Evolutionary conservation across 2,329 filamentous ascomycete species (phyloP).

Genomic region (Cryoendolithus antarcticus): DNA sequence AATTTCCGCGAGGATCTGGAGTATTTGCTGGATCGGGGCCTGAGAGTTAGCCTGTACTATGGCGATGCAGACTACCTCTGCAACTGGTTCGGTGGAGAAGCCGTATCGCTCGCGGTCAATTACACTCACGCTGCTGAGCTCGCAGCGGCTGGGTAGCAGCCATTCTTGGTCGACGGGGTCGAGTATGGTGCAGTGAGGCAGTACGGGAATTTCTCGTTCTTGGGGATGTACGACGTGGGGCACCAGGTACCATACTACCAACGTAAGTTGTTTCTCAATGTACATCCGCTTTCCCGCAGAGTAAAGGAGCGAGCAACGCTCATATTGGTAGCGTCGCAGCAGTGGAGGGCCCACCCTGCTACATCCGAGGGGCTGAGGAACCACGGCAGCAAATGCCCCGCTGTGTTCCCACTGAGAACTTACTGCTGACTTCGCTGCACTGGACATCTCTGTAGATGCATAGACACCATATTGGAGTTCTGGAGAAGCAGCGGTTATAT

Average conservation of each 20-base stretch:
- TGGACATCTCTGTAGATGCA: too few relatives aligned
- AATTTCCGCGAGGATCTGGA: conserved; percentile 37
- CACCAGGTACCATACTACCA: conserved; percentile 32
- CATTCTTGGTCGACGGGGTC: conserved; percentile 25
- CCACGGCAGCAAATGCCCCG: too few relatives aligned
- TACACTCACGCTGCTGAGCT: conserved; percentile 24
- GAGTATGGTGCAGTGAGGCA: conserved; percentile 30
- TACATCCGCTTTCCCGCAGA: too few relatives aligned
- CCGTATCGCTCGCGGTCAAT: conserved; percentile 24
- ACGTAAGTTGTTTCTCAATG: too few relatives aligned
- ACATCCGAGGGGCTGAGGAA: too few relatives aligned
- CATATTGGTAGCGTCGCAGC: too few relatives aligned
- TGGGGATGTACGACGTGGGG: conserved; percentile 25
- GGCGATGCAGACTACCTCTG: conserved; percentile 26
- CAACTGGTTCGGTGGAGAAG: conserved; percentile 30
- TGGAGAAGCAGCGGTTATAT: too few relatives aligned
- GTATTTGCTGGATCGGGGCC: conserved; percentile 28
- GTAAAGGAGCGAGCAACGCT: too few relatives aligned
- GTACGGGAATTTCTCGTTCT: conserved; percentile 19
- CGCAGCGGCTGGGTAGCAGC: conserved; percentile 17
- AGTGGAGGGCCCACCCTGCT: too few relatives aligned
- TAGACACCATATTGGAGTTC: too few relatives aligned
- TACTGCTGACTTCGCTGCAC: too few relatives aligned
- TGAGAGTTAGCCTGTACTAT: conserved; percentile 31
- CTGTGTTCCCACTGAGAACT: too few relatives aligned